A percentile compares a stretch with the other conserved stretches of the same genome.
phyloP scores from a whole-genome alignment of 495 filamentous ascomycete genomes.

The Lasiosphaeria hispida region DNA sequence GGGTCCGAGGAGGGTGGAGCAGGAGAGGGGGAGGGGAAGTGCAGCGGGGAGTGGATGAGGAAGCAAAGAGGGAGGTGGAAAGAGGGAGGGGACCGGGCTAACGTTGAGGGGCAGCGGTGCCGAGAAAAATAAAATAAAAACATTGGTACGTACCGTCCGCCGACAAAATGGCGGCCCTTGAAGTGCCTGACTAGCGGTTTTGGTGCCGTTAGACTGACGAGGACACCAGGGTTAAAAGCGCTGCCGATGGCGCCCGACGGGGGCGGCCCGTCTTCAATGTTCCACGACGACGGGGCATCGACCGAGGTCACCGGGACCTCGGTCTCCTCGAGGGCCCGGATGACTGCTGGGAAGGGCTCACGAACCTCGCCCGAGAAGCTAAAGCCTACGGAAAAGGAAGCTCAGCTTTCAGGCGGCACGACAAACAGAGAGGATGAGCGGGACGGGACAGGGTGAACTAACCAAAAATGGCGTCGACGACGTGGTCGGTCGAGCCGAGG shows the following conservation, averaged over 20 bases:
- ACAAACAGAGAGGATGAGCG: background rate
- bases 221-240: conserved; percentile 69
- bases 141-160: conserved; percentile 57
- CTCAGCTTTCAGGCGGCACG: background rate
- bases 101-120: background rate
- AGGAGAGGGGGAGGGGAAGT: background rate
- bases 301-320: conserved; percentile 77
- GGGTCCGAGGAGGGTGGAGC: background rate
- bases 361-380: conserved; percentile 90
- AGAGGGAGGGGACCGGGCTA: background rate
- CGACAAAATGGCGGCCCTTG: conserved; percentile 82
- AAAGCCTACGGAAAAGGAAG: conserved; percentile 56
- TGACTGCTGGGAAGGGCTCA: conserved; percentile 81
- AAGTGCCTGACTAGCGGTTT: conserved; percentile 90
- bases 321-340: conserved; percentile 70
- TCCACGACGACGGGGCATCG: conserved; percentile 91
- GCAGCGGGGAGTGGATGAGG: background rate
- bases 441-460: conserved; percentile 21
- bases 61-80: background rate
- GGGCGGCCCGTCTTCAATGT: conserved; percentile 83
- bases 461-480: conserved; percentile 95
- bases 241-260: conserved; percentile 66
- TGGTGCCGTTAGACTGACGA: conserved; percentile 90
- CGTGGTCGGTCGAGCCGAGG: conserved; percentile 65
- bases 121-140: background rate